A percentile compares a stretch with the other conserved stretches of the same genome.
Conservation (phyloP, 176 grass and related monocot genomes). For the Phoenix dactylifera region DNA sequence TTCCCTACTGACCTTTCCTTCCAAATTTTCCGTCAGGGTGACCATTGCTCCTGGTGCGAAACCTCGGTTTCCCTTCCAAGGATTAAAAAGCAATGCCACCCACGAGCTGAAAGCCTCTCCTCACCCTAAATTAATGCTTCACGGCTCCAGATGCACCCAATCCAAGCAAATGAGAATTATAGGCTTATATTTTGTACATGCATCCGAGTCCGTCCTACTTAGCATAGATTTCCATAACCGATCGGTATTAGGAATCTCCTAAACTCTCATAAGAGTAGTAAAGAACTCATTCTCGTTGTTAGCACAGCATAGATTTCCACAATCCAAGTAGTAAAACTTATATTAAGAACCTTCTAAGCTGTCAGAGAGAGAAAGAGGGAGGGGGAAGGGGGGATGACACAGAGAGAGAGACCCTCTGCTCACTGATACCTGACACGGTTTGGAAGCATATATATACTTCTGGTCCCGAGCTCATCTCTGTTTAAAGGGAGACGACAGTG, state of each 20-base stretch:
- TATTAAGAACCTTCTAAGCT: neutral
- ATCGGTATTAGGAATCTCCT: neutral
- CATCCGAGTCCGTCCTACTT: neutral
- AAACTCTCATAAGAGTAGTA: slow-evolving; percentile 5
- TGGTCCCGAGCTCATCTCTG: slow-evolving; percentile 6
- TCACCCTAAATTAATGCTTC: slow-evolving; percentile 11
- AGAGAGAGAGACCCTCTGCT: too few species aligned
- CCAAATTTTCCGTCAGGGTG: neutral
- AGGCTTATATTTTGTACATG: slow-evolving; percentile 4
- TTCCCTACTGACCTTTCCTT: too few species aligned
- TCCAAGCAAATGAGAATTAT: slow-evolving; percentile 15
- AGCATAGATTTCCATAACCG: too few species aligned
- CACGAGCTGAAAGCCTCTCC: slow-evolving; percentile 17
- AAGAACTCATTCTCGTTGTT: slow-evolving; percentile 32
- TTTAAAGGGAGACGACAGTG: slow-evolving; percentile 22
- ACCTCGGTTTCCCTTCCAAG: slow-evolving; percentile 1
- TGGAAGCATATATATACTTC: slow-evolving; percentile 8
- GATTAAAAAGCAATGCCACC: too few species aligned
- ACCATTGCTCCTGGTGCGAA: slow-evolving; percentile 30
- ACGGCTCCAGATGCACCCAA: neutral
- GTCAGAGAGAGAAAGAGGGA: neutral
- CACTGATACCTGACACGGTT: too few species aligned
- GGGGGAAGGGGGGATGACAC: too few species aligned
- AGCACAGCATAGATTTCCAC: slow-evolving; percentile 30
- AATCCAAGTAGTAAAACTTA: slow-evolving; percentile 5